Evolutionary conservation across 768 basidiomycete genomes (phyloP).

Genomic region (Mycena polygramma): DNA sequence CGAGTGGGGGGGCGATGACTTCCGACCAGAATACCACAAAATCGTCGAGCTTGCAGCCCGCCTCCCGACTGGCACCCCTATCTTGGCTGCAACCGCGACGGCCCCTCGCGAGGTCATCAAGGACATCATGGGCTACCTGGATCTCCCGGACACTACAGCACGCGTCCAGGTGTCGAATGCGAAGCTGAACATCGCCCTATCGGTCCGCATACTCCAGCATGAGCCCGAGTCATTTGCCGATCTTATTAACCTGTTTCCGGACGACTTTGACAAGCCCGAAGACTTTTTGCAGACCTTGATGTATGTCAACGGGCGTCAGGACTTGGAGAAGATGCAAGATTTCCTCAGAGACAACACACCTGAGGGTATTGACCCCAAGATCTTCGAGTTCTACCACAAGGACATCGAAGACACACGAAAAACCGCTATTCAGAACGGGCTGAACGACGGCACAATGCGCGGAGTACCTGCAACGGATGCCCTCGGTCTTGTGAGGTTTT

Average conservation of each 20-base stretch:
- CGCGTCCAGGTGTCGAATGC: slow-evolving; percentile 25
- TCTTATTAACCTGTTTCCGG: slow-evolving; percentile 28
- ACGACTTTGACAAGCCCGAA: background rate
- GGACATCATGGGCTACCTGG: slow-evolving; percentile 15
- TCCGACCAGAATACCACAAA: slow-evolving; percentile 25
- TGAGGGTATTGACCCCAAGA: background rate
- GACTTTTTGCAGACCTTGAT: slow-evolving; percentile 31
- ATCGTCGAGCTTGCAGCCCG: slow-evolving; percentile 11
- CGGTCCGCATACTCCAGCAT: slow-evolving; percentile 14
- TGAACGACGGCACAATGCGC: slow-evolving; percentile 15
- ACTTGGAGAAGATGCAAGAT: slow-evolving; percentile 29
- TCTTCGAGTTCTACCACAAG: slow-evolving; percentile 33
- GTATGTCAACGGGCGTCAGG: slow-evolving; percentile 27
- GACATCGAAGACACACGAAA: slow-evolving; percentile 24
- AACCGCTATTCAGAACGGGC: slow-evolving; percentile 2
- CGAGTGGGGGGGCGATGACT: slow-evolving; percentile 37
- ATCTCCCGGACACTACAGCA: background rate
- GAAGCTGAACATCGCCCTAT: slow-evolving; percentile 24
- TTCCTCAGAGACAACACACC: slow-evolving; percentile 26
- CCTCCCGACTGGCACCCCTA: slow-evolving; percentile 20
- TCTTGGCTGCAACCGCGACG: slow-evolving; percentile 28
- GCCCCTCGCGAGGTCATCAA: slow-evolving; percentile 24
- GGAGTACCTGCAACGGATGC: slow-evolving; percentile 31
- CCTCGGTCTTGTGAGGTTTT: slow-evolving; percentile 24
- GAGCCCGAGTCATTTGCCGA: slow-evolving; percentile 29